Percentiles rank a stretch among this genome's conserved stretches.
phyloP scores from a whole-genome alignment of 2,329 filamentous ascomycete genomes.

The Plenodomus lindquistii region DNA sequence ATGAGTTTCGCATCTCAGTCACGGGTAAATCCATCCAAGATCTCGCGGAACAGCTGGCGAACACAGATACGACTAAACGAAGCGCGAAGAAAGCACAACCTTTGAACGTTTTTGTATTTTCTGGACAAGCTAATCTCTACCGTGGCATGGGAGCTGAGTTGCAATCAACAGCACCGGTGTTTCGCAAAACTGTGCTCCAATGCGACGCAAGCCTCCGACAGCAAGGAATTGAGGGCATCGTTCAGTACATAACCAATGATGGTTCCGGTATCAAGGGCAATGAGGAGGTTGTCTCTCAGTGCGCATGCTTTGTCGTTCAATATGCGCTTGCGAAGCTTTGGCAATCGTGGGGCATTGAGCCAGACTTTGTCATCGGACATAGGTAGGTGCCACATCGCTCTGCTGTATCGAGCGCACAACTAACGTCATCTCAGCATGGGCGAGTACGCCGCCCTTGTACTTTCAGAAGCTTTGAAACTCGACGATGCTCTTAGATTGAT shows the following conservation, averaged over 20 bases:
- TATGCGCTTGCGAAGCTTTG: slow-evolving; percentile 35
- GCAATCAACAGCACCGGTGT: slow-evolving; percentile 19
- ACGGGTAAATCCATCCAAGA: neutral
- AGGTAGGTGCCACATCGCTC: too few species aligned
- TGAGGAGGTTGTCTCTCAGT: slow-evolving; percentile 32
- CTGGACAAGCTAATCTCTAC: slow-evolving; percentile 43
- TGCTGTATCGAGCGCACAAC: too few species aligned
- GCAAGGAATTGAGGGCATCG: slow-evolving; percentile 37
- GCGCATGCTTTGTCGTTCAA: slow-evolving; percentile 47
- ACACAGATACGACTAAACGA: slow-evolving; percentile 1
- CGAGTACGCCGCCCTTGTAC: slow-evolving; percentile 46
- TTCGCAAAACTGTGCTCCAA: slow-evolving; percentile 33
- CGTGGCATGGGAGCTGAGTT: slow-evolving; percentile 12
- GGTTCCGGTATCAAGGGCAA: slow-evolving; percentile 4
- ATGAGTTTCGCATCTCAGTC: neutral
- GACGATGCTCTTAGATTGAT: slow-evolving; percentile 42
- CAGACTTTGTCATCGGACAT: slow-evolving; percentile 25
- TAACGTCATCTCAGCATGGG: too few species aligned
- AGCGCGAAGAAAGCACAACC: neutral
- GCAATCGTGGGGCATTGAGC: slow-evolving; percentile 15
- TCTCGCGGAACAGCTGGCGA: neutral
- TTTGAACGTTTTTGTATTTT: slow-evolving; percentile 46
- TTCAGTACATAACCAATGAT: slow-evolving; percentile 4
- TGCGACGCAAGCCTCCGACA: slow-evolving; percentile 29
- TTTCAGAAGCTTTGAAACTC: slow-evolving; percentile 40